A percentile compares a stretch with the other conserved stretches of the same genome.
Conservation (phyloP, 768 basidiomycete genomes). For the Gymnopilus dilepis region DNA sequence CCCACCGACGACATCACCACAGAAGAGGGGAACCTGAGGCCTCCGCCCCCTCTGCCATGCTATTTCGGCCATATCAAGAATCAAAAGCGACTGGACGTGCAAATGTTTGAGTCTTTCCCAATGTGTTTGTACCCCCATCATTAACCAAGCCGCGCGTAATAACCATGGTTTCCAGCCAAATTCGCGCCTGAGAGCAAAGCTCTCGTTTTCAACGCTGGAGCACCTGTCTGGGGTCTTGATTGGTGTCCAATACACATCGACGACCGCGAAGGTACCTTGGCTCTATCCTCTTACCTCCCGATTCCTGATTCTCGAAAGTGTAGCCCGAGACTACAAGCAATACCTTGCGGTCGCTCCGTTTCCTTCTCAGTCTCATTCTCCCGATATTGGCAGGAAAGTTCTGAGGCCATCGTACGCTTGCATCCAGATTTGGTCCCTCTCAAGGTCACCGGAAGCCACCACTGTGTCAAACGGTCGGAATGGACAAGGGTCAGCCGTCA, state of each 20-base stretch:
- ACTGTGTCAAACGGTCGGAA: not conserved
- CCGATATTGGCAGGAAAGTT: slow-evolving; percentile 66
- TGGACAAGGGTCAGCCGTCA: not conserved
- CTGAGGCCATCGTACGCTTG: slow-evolving; percentile 62
- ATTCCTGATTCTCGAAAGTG: not conserved
- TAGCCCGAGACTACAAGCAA: slow-evolving; percentile 65
- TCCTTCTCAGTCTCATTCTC: slow-evolving; percentile 66
- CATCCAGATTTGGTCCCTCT: slow-evolving; percentile 86
- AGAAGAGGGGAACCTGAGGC: slow-evolving; percentile 54
- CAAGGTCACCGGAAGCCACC: slow-evolving; percentile 23
- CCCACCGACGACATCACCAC: slow-evolving; percentile 58
- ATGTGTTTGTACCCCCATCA: slow-evolving; percentile 52
- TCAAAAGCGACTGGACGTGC: slow-evolving; percentile 54
- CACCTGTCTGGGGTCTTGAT: slow-evolving; percentile 88
- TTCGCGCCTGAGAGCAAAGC: slow-evolving; percentile 62
- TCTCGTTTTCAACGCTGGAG: slow-evolving; percentile 85
- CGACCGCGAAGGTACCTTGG: slow-evolving; percentile 54
- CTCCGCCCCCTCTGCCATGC: slow-evolving; percentile 63
- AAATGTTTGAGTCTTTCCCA: slow-evolving; percentile 59
- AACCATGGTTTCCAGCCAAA: slow-evolving; percentile 49
- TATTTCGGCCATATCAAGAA: slow-evolving; percentile 66
- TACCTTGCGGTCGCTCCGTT: slow-evolving; percentile 87
- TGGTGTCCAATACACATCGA: slow-evolving; percentile 86
- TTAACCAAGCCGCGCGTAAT: not conserved
- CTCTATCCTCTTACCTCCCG: not conserved